Base-by-base conservation (phyloP, 768 basidiomycete genomes). In the Cyclocybe aegerita region DNA sequence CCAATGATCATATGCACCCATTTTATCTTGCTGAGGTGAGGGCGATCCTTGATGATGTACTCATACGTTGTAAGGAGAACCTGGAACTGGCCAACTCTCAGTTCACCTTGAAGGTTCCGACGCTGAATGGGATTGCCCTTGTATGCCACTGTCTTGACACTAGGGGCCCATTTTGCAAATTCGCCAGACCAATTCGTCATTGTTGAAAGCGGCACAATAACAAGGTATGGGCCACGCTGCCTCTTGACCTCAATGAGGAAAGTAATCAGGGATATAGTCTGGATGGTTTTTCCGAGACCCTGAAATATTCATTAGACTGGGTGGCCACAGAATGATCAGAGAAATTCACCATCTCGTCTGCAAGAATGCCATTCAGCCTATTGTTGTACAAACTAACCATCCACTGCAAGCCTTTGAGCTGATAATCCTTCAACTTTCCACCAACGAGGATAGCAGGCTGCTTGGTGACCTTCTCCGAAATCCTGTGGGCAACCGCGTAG, bases 331-430 rank as follows among this genome's bases (percentile, higher is more conserved):
- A 5, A 23, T 5, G 5, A 23, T 23, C 23, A 23, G 23, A 43
- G 17, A 43, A 40, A 63, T 75, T 48, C 48, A 85, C 88, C 94
- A 96, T 95, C 71, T 93, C 90, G 61, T 98, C 94, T 53, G 94
- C 94, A 39, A 97, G 70, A 57, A 98, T 97, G 52, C 94, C 94
- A 60, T 97, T 95, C 53, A 97, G 78, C 62, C 86, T 84, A 76
- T 97, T 98, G 69, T 98, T 97, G 69, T 94, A 97, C 71, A 97
- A 76, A 69, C 89, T 92, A 60, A 98, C 94, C 94, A 97, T 96
- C 93, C 94, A 98, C 69, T 96, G 94, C 60, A 98, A 68, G 50
- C 94, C 94, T 73, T 95, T 94, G 60, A 97, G 51, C 69, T 97
- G 94, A 65, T 97, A 96, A 41, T 95, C 93, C 69, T 97, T 98